Evolutionary conservation across 768 basidiomycete genomes (phyloP).

Genomic region (Lepiota venenata): DNA sequence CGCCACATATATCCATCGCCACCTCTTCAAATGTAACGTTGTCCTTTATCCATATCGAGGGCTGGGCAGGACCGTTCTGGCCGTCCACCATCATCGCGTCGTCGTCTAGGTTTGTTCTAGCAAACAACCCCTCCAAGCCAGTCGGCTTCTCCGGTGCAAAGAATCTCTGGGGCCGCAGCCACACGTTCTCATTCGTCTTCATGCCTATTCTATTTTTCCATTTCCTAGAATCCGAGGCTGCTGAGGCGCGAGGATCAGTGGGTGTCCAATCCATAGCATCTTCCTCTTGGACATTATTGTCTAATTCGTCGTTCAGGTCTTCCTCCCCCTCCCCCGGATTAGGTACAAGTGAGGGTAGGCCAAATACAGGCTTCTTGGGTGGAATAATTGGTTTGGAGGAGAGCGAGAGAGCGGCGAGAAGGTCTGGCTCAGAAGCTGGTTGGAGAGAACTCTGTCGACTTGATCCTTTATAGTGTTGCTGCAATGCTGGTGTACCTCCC

Average conservation of each 20-base stretch:
- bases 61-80: not conserved
- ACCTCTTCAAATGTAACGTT: slow-evolving; percentile 25
- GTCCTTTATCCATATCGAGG: not conserved
- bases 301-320: slow-evolving; percentile 28
- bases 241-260: slow-evolving; percentile 30
- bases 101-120: slow-evolving; percentile 53
- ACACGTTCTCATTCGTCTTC: slow-evolving; percentile 35
- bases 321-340: slow-evolving; percentile 30
- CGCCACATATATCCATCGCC: slow-evolving; percentile 33
- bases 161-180: slow-evolving; percentile 70
- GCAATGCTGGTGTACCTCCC: slow-evolving; percentile 16
- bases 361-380: slow-evolving; percentile 57
- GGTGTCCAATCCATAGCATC: slow-evolving; percentile 67
- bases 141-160: slow-evolving; percentile 79
- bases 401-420: slow-evolving; percentile 59
- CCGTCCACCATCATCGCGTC: slow-evolving; percentile 26
- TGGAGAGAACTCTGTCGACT: slow-evolving; percentile 6
- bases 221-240: slow-evolving; percentile 12
- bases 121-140: slow-evolving; percentile 69
- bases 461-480: slow-evolving; percentile 4
- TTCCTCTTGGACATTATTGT: slow-evolving; percentile 13
- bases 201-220: slow-evolving; percentile 20
- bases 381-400: slow-evolving; percentile 60
- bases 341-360: slow-evolving; percentile 56
- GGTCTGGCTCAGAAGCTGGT: slow-evolving; percentile 45